Evolutionary conservation across 495 filamentous ascomycete species (phyloP), one percentile per base, ranked within the genome.

Genomic region (Aspergillus mulundensis): DNA sequence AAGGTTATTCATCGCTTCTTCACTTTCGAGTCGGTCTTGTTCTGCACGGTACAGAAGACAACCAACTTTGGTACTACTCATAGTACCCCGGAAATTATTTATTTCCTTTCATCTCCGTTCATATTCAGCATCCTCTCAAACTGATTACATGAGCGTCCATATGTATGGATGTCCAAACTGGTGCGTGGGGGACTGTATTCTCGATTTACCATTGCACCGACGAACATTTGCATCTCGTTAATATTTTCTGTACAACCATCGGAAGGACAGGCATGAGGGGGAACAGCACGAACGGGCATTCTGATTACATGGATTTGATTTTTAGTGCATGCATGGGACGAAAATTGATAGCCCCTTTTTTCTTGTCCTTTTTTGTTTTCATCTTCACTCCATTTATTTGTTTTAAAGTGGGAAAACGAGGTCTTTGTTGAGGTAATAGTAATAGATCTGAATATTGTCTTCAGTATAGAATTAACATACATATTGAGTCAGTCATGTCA

Each of bases 181-280:
- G 23, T 30, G 30, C 16, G 30, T n/a, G n/a, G n/a, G 18, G 21
- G 14, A 12, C 23, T 28, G 19, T 32, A 38, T 50, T 48, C 16
- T 48, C 25, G 25, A 19, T 19, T 21, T 16, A 38, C 46, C n/a
- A 7, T 41, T 41, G 20, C 49, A 51, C 20, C 19, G 41, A 51
- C 34, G 11, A 41, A 28, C 23, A 53, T 25, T 50, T 50, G 34
- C 48, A 50, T 50, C 16, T n/a, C 21, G 19, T 40, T 20, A 18
- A 18, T 20, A 42, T 51, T 32, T 24, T 19, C 36, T 53, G 50
- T 53, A 53, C 50, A 53, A 53, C 50, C 43, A 19, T 53, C 23
- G 11, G 40, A 18, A 42, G 38, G 38, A 34, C 24, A 42, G 30
- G 38, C 38, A 53, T 53, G 24, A 30, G 23, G 48, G 20, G 18